Conservation (phyloP, 192 early-diverging fungal species). For the Glomus cerebriforme region DNA sequence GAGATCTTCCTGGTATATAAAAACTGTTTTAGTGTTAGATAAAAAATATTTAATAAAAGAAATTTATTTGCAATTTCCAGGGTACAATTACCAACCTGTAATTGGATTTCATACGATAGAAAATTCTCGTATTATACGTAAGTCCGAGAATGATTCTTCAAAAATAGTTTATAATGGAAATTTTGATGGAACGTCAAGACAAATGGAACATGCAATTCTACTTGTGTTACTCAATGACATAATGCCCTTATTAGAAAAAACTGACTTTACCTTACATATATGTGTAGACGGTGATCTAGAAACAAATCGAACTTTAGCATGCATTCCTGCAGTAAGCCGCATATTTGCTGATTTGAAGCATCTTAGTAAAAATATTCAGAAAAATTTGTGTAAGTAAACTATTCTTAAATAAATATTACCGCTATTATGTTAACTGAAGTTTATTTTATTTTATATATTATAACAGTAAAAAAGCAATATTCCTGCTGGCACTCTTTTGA, state of each 20-base stretch:
- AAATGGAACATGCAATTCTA: too few relatives aligned
- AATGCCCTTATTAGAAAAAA: too few relatives aligned
- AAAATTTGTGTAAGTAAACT: too few relatives aligned
- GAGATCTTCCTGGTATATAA: neutral
- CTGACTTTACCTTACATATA: too few relatives aligned
- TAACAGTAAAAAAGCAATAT: too few relatives aligned
- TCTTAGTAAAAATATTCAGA: neutral
- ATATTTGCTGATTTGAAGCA: constrained; percentile 9
- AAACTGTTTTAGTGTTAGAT: neutral
- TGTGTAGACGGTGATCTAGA: too few relatives aligned
- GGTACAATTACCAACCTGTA: neutral
- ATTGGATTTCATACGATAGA: neutral
- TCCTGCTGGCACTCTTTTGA: neutral
- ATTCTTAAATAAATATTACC: neutral
- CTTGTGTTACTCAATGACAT: too few relatives aligned
- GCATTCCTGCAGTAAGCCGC: neutral
- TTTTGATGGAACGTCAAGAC: neutral
- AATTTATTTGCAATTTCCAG: neutral
- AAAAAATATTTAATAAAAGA: neutral
- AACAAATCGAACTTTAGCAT: neutral
- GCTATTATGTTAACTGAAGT: too few relatives aligned
- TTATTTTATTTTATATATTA: neutral
- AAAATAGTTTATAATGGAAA: neutral
- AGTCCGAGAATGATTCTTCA: neutral
- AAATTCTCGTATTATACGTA: neutral